A percentile compares a stretch with the other conserved stretches of the same genome.
Evolutionary conservation across 129 eudicot species (phyloP).

Genomic region (Pulicaria dysenterica): DNA sequence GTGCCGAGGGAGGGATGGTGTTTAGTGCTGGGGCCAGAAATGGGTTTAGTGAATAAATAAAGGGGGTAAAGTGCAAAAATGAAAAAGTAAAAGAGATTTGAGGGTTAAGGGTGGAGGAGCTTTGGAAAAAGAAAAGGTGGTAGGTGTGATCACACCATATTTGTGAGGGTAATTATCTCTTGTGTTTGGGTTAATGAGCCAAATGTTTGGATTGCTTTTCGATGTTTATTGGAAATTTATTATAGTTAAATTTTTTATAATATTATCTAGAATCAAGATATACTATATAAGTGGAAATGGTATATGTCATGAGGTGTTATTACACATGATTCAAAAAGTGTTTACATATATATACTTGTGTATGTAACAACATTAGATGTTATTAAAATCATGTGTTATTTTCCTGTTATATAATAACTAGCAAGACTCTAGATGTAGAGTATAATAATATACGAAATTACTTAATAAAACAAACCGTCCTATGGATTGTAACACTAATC

Average conservation of each 20-base stretch:
- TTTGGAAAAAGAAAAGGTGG: constrained; percentile 14
- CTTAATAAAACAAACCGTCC: too few species aligned
- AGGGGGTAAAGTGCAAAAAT: constrained; percentile 20
- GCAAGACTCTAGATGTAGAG: too few species aligned
- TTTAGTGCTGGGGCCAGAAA: constrained; percentile 22
- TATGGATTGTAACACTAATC: too few species aligned
- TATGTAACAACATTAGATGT: too few species aligned
- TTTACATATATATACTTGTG: too few species aligned
- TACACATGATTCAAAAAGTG: too few species aligned
- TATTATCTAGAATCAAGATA: too few species aligned
- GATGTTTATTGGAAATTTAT: constrained; percentile 2
- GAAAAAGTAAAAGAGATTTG: constrained; percentile 22
- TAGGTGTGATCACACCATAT: constrained; percentile 28
- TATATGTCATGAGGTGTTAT: too few species aligned
- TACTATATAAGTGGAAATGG: too few species aligned
- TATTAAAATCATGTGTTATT: too few species aligned
- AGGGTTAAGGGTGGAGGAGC: constrained; percentile 26
- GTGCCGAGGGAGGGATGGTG: not conserved
- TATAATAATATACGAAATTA: too few species aligned
- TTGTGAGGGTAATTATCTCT: constrained; percentile 40
- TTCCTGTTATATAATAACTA: too few species aligned
- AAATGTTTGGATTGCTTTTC: constrained; percentile 17
- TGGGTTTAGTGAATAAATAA: constrained; percentile 29
- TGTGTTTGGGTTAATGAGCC: constrained; percentile 14
- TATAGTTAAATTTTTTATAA: not conserved